phyloP scores from a whole-genome alignment of 176 grass and related monocot genomes.

The Triticum urartu region DNA sequence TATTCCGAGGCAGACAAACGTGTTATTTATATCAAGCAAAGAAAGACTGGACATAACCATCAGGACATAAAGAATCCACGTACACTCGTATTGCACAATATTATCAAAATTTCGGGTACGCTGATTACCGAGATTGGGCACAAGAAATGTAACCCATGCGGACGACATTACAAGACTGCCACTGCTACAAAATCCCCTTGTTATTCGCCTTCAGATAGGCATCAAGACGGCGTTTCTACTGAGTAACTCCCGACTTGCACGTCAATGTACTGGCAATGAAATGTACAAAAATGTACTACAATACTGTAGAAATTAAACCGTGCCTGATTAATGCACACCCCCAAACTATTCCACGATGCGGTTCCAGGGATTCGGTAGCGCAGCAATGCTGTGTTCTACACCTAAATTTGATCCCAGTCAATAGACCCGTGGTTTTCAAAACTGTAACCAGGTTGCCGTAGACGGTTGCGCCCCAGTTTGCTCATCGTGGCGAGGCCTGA shows the following conservation, averaged over 20 bases:
- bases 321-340: background rate
- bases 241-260: background rate
- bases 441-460: conserved; percentile 57
- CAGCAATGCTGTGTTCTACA: conserved; percentile 30
- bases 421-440: conserved; percentile 62
- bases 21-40: too few species aligned
- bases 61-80: background rate
- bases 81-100: background rate
- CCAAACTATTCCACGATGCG: background rate
- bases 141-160: conserved; percentile 4
- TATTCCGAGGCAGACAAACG: too few species aligned
- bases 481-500: conserved; percentile 85
- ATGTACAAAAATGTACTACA: conserved; percentile 18
- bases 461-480: conserved; percentile 65
- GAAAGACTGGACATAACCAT: too few species aligned
- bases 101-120: conserved; percentile 12
- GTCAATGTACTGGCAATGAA: background rate
- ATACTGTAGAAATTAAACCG: conserved; percentile 3
- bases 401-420: conserved; percentile 87
- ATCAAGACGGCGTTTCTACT: background rate
- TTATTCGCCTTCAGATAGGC: conserved; percentile 15
- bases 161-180: background rate
- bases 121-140: background rate
- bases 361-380: background rate
- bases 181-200: background rate